Base-by-base conservation (phyloP, 768 basidiomycete genomes). In the Cystofilobasidium ferigula region DNA sequence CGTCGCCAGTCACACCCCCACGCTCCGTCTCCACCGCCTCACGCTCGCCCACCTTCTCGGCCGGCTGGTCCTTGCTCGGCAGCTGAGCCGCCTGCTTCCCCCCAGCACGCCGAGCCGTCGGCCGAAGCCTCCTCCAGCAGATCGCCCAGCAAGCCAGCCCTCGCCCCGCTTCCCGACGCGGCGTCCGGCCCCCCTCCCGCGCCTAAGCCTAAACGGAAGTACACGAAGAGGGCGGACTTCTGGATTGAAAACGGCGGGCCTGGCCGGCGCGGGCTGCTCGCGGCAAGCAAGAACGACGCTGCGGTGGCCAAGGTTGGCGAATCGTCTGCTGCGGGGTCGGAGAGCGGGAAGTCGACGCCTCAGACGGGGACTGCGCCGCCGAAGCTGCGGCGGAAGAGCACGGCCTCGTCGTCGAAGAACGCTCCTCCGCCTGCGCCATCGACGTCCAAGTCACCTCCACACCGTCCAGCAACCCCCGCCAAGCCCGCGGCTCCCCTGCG, bases 181-280 rank as follows among this genome's bases (percentile, higher is more conserved):
- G n/a, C n/a, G n/a, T n/a, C n/a, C n/a, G n/a, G n/a, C n/a, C n/a
- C n/a, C n/a, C n/a, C n/a, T n/a, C n/a, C n/a, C n/a, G n/a, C n/a
- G 43, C 60, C 60, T 36, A 63, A 63, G 51, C 48, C 36, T 9
- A 63, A 51, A 9, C 62, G 62, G 24, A 63, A 63, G 62, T 63
- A 63, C 36, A 63, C 62, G 3, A 63, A 63, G 28, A 63, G 56
- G 51, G 62, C 62, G 14, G 62, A 63, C 56, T 57, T 57, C 43
- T 57, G 54, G 63, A 53, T 63, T 4, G 63, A 63, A n/a, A 63
- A 63, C 18, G 56, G 63, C 28, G 54, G 56, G 13, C 63, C 54
- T 8, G 56, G 63, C 22, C 51, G 51, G 18, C 51, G 51, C 6
- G 51, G 51, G 7, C 30, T 54, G 10, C 16, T 54, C 28, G 51